Conservation (phyloP, 495 filamentous ascomycete genomes). For the Xylaria venustula region DNA sequence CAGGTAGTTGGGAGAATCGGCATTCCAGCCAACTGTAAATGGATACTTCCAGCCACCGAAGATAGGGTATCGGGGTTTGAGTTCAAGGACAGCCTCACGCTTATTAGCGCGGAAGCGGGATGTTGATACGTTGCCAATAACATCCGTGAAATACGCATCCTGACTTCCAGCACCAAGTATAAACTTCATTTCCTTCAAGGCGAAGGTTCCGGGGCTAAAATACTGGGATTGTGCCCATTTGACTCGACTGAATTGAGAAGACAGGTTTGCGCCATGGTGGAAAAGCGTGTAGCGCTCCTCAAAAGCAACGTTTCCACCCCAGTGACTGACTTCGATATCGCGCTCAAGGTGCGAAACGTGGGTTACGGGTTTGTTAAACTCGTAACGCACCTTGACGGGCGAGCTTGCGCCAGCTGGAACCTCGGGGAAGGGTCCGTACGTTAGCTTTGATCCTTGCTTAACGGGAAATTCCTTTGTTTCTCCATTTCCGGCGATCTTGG, state of each 20-base stretch:
- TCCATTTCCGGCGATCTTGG: slow-evolving; percentile 62
- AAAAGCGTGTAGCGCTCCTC: slow-evolving; percentile 91
- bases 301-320: slow-evolving; percentile 92
- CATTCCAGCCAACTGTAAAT: slow-evolving; percentile 94
- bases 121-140: slow-evolving; percentile 95
- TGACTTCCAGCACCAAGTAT: slow-evolving; percentile 74
- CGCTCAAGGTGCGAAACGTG: slow-evolving; percentile 75
- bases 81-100: slow-evolving; percentile 78
- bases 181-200: slow-evolving; percentile 78
- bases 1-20: slow-evolving; percentile 72
- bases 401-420: slow-evolving; percentile 70
- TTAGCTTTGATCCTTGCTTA: slow-evolving; percentile 80
- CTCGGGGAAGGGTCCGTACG: slow-evolving; percentile 87
- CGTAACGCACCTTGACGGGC: slow-evolving; percentile 79
- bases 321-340: slow-evolving; percentile 92
- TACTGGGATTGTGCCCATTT: slow-evolving; percentile 75
- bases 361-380: slow-evolving; percentile 89
- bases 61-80: slow-evolving; percentile 87
- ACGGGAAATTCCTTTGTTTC: slow-evolving; percentile 67
- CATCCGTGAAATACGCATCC: slow-evolving; percentile 92
- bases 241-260: slow-evolving; percentile 82
- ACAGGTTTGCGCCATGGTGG: slow-evolving; percentile 81
- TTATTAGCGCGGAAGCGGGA: slow-evolving; percentile 78
- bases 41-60: slow-evolving; percentile 98
- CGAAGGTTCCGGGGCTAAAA: slow-evolving; percentile 70